Conservation (phyloP, 2,329 filamentous ascomycete genomes). For the Epichloe hybrida region DNA sequence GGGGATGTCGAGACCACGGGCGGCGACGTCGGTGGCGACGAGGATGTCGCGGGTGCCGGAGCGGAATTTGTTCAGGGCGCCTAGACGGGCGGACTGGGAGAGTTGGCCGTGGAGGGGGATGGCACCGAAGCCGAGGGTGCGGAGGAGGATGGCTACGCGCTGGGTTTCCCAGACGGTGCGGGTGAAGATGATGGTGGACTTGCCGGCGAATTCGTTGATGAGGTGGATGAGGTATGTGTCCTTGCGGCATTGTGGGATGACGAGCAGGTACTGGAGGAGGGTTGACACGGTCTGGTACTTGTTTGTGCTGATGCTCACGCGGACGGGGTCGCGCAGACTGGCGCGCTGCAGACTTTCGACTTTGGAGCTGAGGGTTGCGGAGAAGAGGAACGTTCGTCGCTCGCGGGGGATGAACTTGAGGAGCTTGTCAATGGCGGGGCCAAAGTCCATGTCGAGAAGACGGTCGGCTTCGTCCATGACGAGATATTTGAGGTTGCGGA, state of each 20-base stretch:
- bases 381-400: conserved; percentile 76
- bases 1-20: conserved; percentile 83
- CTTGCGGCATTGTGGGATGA: conserved; percentile 77
- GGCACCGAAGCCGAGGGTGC: conserved; percentile 74
- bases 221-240: conserved; percentile 82
- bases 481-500: conserved; percentile 70
- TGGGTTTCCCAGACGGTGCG: conserved; percentile 87
- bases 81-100: conserved; percentile 73
- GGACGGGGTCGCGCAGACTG: conserved; percentile 69
- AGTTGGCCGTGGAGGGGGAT: conserved; percentile 90
- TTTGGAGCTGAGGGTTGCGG: conserved; percentile 86
- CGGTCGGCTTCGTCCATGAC: conserved; percentile 94
- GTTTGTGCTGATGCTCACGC: conserved; percentile 66
- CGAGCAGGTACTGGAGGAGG: conserved; percentile 72
- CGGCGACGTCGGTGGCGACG: conserved; percentile 87
- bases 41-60: conserved; percentile 70
- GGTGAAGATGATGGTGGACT: conserved; percentile 80
- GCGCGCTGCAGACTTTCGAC: conserved; percentile 87
- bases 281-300: conserved; percentile 89
- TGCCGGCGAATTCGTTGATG: conserved; percentile 74
- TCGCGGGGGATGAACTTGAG: conserved; percentile 80
- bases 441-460: conserved; percentile 86
- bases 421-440: conserved; percentile 83
- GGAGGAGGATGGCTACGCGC: conserved; percentile 68
- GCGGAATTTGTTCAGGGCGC: conserved; percentile 82